Conservation (phyloP, 768 basidiomycete species). For the Boletus rubroflammeus region DNA sequence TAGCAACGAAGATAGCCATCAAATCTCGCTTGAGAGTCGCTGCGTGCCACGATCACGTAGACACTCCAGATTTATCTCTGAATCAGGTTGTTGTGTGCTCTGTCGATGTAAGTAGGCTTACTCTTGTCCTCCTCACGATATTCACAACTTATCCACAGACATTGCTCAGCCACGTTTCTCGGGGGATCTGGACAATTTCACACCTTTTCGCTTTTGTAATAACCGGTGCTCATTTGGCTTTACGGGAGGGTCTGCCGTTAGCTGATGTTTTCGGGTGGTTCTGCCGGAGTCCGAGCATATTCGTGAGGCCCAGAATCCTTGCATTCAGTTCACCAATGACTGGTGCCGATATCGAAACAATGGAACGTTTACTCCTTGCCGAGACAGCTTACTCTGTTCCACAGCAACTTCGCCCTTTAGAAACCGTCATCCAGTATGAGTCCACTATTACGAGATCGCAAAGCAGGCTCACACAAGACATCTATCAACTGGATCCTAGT, state of each 20-base stretch:
- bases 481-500: constrained; percentile 44
- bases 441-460: constrained; percentile 31
- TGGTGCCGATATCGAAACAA: constrained; percentile 32
- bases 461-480: constrained; percentile 43
- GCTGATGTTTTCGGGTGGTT: constrained; percentile 45
- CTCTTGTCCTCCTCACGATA: not conserved
- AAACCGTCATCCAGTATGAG: constrained; percentile 56
- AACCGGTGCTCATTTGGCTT: constrained; percentile 37
- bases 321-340: constrained; percentile 33
- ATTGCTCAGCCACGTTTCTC: constrained; percentile 38
- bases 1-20: constrained; percentile 13
- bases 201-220: constrained; percentile 47
- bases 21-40: constrained; percentile 17
- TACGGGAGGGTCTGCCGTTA: constrained; percentile 38
- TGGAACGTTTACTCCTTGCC: constrained; percentile 40
- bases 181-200: constrained; percentile 38
- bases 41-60: constrained; percentile 9
- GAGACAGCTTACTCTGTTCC: constrained; percentile 37
- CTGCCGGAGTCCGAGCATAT: constrained; percentile 35
- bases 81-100: constrained; percentile 41
- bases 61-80: constrained; percentile 17
- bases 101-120: constrained; percentile 35
- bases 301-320: constrained; percentile 43
- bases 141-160: constrained; percentile 28
- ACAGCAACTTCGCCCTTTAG: constrained; percentile 40